A percentile compares a stretch with the other conserved stretches of the same genome.
phyloP scores from a whole-genome alignment of 1,284 basidiomycete species.

The Sphagnurus paluster region DNA sequence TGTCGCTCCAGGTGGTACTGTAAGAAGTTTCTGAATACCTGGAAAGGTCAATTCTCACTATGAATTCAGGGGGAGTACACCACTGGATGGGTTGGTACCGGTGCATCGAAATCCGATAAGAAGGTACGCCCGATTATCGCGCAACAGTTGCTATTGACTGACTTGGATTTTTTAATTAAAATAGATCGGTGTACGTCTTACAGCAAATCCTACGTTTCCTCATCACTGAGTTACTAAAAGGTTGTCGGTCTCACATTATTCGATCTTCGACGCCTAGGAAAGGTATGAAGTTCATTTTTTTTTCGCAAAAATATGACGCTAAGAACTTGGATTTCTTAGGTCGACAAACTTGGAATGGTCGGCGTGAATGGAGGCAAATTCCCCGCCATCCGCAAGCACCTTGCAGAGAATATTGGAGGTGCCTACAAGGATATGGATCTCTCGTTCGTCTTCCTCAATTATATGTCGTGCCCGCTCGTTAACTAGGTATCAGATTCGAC shows the following conservation, averaged over 20 bases:
- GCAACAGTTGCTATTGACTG: conserved; percentile 3
- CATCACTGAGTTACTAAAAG: conserved; percentile 36
- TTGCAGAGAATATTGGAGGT: conserved; percentile 79
- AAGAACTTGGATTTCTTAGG: conserved; percentile 35
- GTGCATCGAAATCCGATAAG: conserved; percentile 93
- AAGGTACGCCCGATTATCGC: conserved; percentile 56
- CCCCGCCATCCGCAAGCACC: conserved; percentile 79
- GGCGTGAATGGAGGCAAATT: conserved; percentile 86
- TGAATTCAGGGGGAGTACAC: conserved; percentile 81
- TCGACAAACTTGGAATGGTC: conserved; percentile 77
- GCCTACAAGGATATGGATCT: conserved; percentile 88
- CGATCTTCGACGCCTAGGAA: conserved; percentile 83
- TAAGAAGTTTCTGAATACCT: conserved; percentile 29
- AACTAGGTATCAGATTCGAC: conserved; percentile 55
- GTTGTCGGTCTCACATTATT: conserved; percentile 91
- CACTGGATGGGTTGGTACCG: conserved; percentile 88
- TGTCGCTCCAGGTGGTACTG: conserved; percentile 58
- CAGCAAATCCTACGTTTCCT: conserved; percentile 1
- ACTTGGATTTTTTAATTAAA: conserved; percentile 11
- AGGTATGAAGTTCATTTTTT: conserved; percentile 47
- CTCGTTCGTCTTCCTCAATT: conserved; percentile 46
- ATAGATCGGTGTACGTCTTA: conserved; percentile 65
- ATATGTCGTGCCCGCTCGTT: not conserved
- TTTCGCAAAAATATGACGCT: not conserved
- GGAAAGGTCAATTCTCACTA: conserved; percentile 1